Percentiles rank a stretch among this genome's conserved stretches.
Conservation (phyloP, 2,329 filamentous ascomycete species). For the Apiospora malaysiana region DNA sequence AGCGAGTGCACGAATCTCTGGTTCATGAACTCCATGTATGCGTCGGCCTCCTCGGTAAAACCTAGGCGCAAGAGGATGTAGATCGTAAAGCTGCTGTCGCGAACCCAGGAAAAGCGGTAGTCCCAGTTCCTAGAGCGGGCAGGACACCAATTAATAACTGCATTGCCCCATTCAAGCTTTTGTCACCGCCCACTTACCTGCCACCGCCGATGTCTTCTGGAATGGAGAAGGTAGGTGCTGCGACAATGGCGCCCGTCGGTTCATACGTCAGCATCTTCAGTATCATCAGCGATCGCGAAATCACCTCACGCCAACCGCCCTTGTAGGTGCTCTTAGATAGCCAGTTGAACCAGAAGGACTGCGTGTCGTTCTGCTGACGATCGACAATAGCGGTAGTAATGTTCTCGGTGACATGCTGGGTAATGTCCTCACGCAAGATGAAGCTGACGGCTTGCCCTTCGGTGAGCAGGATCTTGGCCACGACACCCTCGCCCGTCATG, state of each 20-base stretch:
- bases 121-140: slow-evolving; percentile 64
- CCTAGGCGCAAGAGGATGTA: slow-evolving; percentile 79
- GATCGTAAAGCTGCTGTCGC: slow-evolving; percentile 78
- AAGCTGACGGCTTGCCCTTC: slow-evolving; percentile 75
- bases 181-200: slow-evolving; percentile 40
- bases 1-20: slow-evolving; percentile 69
- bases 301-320: slow-evolving; percentile 75
- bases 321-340: slow-evolving; percentile 73
- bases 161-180: neutral
- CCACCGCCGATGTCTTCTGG: slow-evolving; percentile 75
- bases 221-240: slow-evolving; percentile 77
- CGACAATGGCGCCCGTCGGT: slow-evolving; percentile 78
- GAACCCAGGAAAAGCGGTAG: slow-evolving; percentile 79
- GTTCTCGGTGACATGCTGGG: slow-evolving; percentile 60
- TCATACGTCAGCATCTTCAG: slow-evolving; percentile 80
- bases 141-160: slow-evolving; percentile 7
- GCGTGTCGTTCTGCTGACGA: slow-evolving; percentile 70
- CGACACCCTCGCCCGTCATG: slow-evolving; percentile 67
- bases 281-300: slow-evolving; percentile 73
- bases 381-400: slow-evolving; percentile 66
- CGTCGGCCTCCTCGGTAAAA: slow-evolving; percentile 76
- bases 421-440: slow-evolving; percentile 67
- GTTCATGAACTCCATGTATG: slow-evolving; percentile 80
- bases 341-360: slow-evolving; percentile 76
- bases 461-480: slow-evolving; percentile 61